Conservation (phyloP, 1,139 yeast genomes). For the Sugiyamaella novakii region DNA sequence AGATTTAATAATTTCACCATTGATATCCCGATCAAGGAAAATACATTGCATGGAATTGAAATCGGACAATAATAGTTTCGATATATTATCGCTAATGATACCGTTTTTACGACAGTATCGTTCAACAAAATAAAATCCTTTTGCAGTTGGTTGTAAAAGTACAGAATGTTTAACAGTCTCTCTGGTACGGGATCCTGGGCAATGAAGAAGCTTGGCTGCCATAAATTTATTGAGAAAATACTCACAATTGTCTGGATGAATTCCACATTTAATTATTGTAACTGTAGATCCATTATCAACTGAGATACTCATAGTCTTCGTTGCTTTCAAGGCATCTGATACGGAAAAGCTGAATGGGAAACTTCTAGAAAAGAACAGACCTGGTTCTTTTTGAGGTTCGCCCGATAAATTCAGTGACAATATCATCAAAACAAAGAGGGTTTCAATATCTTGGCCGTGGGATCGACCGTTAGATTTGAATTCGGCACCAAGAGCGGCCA, state of each 20-base stretch:
- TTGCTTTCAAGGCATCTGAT: conserved; percentile 53
- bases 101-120: conserved; percentile 63
- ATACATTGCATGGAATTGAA: conserved; percentile 76
- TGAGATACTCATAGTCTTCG: conserved; percentile 54
- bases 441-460: conserved; percentile 27
- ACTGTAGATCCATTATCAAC: conserved; percentile 49
- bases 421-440: conserved; percentile 47
- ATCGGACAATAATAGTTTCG: conserved; percentile 53
- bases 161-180: conserved; percentile 24
- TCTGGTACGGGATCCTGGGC: conserved; percentile 59
- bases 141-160: conserved; percentile 82
- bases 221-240: conserved; percentile 58
- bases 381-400: conserved; percentile 32
- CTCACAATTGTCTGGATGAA: conserved; percentile 55
- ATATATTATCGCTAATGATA: conserved; percentile 40
- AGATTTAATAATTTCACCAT: conserved; percentile 67
- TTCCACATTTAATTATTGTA: conserved; percentile 61
- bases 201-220: conserved; percentile 69
- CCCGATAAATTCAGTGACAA: conserved; percentile 53
- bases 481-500: conserved; percentile 1
- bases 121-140: conserved; percentile 74
- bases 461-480: conserved; percentile 1
- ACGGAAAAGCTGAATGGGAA: conserved; percentile 58
- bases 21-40: conserved; percentile 64
- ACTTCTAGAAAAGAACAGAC: conserved; percentile 31